These are phyloP conservation scores for Bacidia gigantensis DNA, from an alignment of 495 filamentous ascomycete genomes.

Conservation along the genomic window DNA sequence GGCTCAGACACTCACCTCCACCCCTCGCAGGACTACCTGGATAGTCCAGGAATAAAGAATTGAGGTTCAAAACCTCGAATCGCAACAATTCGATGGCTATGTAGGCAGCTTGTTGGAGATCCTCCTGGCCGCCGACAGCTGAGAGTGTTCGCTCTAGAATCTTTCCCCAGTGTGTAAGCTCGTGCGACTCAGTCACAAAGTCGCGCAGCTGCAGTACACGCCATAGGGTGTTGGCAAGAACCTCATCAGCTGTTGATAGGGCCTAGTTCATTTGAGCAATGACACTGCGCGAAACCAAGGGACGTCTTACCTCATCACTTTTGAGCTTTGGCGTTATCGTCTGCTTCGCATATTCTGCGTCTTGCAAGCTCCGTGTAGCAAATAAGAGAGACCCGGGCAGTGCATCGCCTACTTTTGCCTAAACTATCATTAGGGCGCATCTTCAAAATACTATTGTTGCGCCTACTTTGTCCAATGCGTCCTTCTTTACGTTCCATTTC, in stretches of 20 bases:
- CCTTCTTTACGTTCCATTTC: conserved; percentile 58
- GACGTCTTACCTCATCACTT: conserved; percentile 16
- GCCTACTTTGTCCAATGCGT: conserved; percentile 15
- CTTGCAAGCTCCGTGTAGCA: conserved; percentile 42
- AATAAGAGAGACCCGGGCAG: conserved; percentile 30
- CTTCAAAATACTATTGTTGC: no score
- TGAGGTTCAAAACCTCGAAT: conserved; percentile 59
- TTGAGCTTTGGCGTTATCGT: conserved; percentile 41
- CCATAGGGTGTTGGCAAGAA: conserved; percentile 67
- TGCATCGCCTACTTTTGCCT: conserved; percentile 2
- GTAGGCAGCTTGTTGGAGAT: conserved; percentile 50
- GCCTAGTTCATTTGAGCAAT: conserved; percentile 24
- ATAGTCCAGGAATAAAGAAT: conserved; percentile 41
- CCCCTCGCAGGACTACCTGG: conserved; percentile 47
- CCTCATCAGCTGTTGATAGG: conserved; percentile 50
- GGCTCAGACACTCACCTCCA: conserved; percentile 32
- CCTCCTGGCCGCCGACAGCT: conserved; percentile 39
- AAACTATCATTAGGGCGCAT: neutral
- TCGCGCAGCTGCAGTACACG: conserved; percentile 79
- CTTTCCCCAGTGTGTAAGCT: conserved; percentile 71
- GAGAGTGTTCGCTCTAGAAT: conserved; percentile 57
- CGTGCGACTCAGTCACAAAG: conserved; percentile 68
- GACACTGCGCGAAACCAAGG: neutral
- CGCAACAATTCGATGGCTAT: conserved; percentile 69
- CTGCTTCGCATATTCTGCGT: conserved; percentile 49